phyloP scores from a whole-genome alignment of 2,329 filamentous ascomycete species.

The Mollisia scopiformis region DNA sequence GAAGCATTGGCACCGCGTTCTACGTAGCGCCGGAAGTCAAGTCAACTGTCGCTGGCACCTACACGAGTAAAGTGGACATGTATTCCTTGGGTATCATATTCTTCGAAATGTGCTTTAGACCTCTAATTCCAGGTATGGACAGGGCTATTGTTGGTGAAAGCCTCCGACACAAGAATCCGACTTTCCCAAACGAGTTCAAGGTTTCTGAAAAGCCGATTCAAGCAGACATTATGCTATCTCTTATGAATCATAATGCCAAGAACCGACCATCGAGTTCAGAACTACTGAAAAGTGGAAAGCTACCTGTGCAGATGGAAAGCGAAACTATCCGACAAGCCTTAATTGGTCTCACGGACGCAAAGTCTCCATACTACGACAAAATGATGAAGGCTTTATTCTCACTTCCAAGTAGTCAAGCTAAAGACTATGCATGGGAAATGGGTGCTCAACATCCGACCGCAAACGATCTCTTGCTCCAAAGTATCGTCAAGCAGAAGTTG shows the following conservation, averaged over 20 bases:
- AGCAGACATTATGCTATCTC: conserved; percentile 74
- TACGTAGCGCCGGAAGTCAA: conserved; percentile 94
- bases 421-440: conserved; percentile 81
- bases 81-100: conserved; percentile 97
- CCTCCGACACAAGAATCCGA: conserved; percentile 68
- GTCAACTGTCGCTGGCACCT: conserved; percentile 73
- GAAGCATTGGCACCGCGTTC: conserved; percentile 76
- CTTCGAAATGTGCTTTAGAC: conserved; percentile 90
- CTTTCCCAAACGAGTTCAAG: conserved; percentile 74
- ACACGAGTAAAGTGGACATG: conserved; percentile 97
- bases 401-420: conserved; percentile 71
- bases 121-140: conserved; percentile 62
- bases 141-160: conserved; percentile 65
- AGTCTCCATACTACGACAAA: conserved; percentile 86
- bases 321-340: conserved; percentile 86
- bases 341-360: conserved; percentile 78
- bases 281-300: conserved; percentile 80
- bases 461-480: conserved; percentile 69
- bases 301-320: conserved; percentile 91
- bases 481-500: conserved; percentile 74
- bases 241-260: conserved; percentile 81
- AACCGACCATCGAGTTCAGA: conserved; percentile 82
- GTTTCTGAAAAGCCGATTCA: conserved; percentile 70
- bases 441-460: conserved; percentile 56
- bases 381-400: conserved; percentile 86